Evolutionary conservation across 2,329 filamentous ascomycete genomes (phyloP), one percentile per base, ranked within the genome.

Genomic region (Diaporthe aspalathi): DNA sequence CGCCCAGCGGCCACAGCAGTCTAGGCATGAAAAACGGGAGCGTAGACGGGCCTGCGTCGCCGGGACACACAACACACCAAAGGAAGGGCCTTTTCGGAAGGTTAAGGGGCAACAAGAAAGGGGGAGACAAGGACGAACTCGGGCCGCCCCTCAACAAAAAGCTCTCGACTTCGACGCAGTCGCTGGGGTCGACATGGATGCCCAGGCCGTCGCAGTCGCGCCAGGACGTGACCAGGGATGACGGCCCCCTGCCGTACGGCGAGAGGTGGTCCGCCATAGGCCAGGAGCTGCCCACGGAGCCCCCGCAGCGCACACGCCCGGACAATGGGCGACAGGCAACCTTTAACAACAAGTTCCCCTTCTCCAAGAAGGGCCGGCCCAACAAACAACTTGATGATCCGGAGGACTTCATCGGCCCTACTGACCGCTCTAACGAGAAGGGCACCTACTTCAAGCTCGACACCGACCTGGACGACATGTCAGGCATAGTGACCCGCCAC

Each of bases 391-490:
- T 82, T 24, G 88, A 90, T 73, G 89, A 85, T 73, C 82, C 78
- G 73, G 91, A 86, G 78, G 91, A 90, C 78, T 85, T 84, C 27
- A 89, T 88, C 73, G 88, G 88, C 3, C 88, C 87, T 0, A 90
- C 87, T 9, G 89, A 92, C 72, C 88, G 86, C 76, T 77, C 81
- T 24, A 77, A 78, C 60, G 84, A 70, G 66, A 83, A 86, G 52
- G 88, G 88, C 52, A 88, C 88, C 16, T 81, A 94, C 56, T 97
- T 92, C 82, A 89, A 89, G 77, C 88, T 98, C 32, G 95, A 98
- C 80, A 97, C 94, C 2, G 93, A 98, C 79, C 87, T 98, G 60
- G 90, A 90, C 70, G 90, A 97, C 76, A 96, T 99, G 94, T 92
- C 95, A 76, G 96, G 94, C 27, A 98, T 98, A 74, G 84, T 98